Base-by-base conservation (phyloP, 345 rosid genomes). In the Salix caprea region DNA sequence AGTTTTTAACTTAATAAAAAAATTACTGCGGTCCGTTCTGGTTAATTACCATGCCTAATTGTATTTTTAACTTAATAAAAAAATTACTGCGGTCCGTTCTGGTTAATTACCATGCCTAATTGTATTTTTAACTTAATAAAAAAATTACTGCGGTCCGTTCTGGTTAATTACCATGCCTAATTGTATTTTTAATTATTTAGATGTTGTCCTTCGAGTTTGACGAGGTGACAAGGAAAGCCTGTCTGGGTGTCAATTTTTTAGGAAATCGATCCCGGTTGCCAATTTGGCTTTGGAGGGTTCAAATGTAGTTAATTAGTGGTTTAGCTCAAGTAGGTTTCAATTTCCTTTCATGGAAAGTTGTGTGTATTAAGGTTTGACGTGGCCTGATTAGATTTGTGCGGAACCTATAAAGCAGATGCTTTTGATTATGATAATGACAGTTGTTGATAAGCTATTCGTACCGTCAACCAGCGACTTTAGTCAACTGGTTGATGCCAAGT, bases 401-500 rank as follows among this genome's bases (percentile, higher is more conserved):
- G 72, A 37, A 44, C 72, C 72, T 82, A 52, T 6, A 23, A 26
- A 37, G 50, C 42, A 19, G 13, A 70, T 40, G 77, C 23, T 2
- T 36, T 64, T 6, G 50, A 62, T 23, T 13, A 34, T 7, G 73
- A 28, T 65, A 32, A 36, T 70, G 60, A 39, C n/a, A 26, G 11
- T 16, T 1, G 24, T 58, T 13, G 28, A 58, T 26, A 23, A 58
- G 62, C 14, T 58, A 28, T 12, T 1, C 2, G 5, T 13, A 4
- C 1, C 40, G 74, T 40, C 61, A 48, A 44, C 13, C 21, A 44
- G n/a, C 71, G 65, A 64, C 26, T 23, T 24, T 64, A 32, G 70
- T 77, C 75, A 70, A 64, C 80, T 70, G 44, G 30, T 9, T 14
- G 16, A 6, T 4, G 14, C 71, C 71, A 71, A 65, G 71, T 71